Percentiles rank a stretch among this genome's conserved stretches.
Evolutionary conservation across 2,329 filamentous ascomycete genomes (phyloP).

Genomic region (Mariannaea elegans): DNA sequence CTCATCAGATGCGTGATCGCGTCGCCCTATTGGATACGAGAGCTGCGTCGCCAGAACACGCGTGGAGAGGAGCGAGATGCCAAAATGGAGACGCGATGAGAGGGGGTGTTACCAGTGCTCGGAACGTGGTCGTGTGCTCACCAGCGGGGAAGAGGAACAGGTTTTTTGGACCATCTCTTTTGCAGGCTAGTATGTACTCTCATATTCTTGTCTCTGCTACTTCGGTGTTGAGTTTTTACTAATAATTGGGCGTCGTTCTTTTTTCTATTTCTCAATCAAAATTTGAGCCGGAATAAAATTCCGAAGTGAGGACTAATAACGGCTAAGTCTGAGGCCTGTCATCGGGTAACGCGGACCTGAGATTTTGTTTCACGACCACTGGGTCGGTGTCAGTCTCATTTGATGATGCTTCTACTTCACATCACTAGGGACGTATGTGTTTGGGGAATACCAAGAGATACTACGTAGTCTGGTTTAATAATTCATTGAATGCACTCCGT

Average conservation of each 20-base stretch:
- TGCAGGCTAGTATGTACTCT: background rate
- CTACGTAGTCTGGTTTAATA: slow-evolving; percentile 1
- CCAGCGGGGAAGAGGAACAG: slow-evolving; percentile 3
- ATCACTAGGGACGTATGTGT: slow-evolving; percentile 1
- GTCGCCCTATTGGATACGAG: slow-evolving; percentile 31
- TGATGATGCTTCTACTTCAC: slow-evolving; percentile 17
- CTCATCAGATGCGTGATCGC: slow-evolving; percentile 35
- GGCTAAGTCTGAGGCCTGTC: slow-evolving; percentile 14
- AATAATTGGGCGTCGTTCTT: background rate
- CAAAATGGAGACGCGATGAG: slow-evolving; percentile 13
- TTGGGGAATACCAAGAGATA: slow-evolving; percentile 3
- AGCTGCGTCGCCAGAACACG: slow-evolving; percentile 35
- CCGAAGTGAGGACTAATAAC: background rate
- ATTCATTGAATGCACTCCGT: background rate
- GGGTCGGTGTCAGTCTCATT: slow-evolving; percentile 27
- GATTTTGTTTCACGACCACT: slow-evolving; percentile 36
- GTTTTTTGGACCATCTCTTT: slow-evolving; percentile 21
- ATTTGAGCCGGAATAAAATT: background rate
- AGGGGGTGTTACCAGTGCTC: slow-evolving; percentile 12
- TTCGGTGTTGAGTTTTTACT: background rate
- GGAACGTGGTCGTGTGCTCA: slow-evolving; percentile 24
- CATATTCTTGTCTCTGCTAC: slow-evolving; percentile 1
- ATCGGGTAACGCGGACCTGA: slow-evolving; percentile 32
- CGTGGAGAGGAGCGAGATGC: slow-evolving; percentile 28
- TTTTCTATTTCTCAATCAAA: background rate